These are phyloP conservation scores for Pycnococcus provasolii DNA, from an alignment of 139 green algal genomes.

Conservation along the genomic window DNA sequence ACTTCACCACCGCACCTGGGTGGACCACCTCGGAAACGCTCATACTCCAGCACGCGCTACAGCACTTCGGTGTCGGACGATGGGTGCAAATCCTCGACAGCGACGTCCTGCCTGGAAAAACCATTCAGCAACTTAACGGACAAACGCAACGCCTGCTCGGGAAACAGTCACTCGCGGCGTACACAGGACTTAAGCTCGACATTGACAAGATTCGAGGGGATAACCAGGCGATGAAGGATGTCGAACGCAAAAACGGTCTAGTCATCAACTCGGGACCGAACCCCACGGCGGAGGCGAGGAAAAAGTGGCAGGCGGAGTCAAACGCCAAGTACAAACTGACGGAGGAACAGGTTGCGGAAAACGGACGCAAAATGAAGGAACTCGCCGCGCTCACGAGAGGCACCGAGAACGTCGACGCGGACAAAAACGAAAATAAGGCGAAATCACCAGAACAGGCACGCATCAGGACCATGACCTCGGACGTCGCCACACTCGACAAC, in stretches of 20 bases:
- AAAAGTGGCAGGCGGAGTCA: conserved; percentile 6
- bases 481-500: too few species aligned
- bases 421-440: not conserved
- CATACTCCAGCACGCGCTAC: conserved; percentile 68
- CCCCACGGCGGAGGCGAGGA: conserved; percentile 8
- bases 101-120: conserved; percentile 71
- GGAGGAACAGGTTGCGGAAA: conserved; percentile 25
- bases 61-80: conserved; percentile 68
- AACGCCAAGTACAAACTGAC: not conserved
- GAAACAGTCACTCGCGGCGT: conserved; percentile 71
- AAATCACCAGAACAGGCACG: not conserved
- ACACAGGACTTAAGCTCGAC: conserved; percentile 56
- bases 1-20: conserved; percentile 64
- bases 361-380: conserved; percentile 15
- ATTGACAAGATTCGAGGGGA: conserved; percentile 64
- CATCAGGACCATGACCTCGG: too few species aligned
- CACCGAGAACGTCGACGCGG: conserved; percentile 7
- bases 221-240: conserved; percentile 50
- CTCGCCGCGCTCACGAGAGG: not conserved
- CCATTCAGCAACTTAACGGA: conserved; percentile 79
- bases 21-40: conserved; percentile 72
- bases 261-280: conserved; percentile 61
- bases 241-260: conserved; percentile 62
- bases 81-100: conserved; percentile 75
- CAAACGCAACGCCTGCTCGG: conserved; percentile 77